Evolutionary conservation across 306 rosid species (phyloP).

Genomic region (Fragaria iinumae): DNA sequence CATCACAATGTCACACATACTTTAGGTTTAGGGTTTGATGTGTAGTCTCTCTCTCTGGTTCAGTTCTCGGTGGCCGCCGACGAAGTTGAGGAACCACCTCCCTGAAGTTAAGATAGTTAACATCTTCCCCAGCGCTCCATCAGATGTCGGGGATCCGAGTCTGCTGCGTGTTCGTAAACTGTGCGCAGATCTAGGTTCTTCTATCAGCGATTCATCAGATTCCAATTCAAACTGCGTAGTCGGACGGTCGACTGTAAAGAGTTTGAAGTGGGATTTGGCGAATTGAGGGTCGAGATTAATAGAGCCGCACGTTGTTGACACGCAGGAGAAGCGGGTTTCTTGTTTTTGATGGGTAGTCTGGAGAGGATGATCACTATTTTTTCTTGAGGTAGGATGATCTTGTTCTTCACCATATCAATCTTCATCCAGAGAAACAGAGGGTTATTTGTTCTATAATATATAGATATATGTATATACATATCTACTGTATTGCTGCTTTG

Average conservation of each 20-base stretch:
- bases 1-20: neutral
- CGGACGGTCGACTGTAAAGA: no score
- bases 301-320: neutral
- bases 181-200: neutral
- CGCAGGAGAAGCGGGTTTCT: neutral
- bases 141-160: neutral
- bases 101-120: neutral
- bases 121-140: neutral
- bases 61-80: neutral
- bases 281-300: neutral
- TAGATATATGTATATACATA: no score
- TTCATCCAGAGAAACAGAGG: neutral
- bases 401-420: neutral
- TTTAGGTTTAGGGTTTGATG: neutral
- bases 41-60: neutral
- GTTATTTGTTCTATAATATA: no score
- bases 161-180: neutral
- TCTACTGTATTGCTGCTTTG: neutral
- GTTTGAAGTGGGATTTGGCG: neutral
- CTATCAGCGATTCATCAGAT: neutral
- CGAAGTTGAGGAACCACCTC: neutral
- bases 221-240: neutral
- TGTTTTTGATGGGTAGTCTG: neutral
- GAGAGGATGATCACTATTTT: neutral
- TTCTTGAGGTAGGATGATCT: neutral